Percentiles rank a stretch among this genome's conserved stretches.
These are phyloP conservation scores for Starmerella stigmatis DNA, from an alignment of 805 yeast species.

Conservation along the genomic window DNA sequence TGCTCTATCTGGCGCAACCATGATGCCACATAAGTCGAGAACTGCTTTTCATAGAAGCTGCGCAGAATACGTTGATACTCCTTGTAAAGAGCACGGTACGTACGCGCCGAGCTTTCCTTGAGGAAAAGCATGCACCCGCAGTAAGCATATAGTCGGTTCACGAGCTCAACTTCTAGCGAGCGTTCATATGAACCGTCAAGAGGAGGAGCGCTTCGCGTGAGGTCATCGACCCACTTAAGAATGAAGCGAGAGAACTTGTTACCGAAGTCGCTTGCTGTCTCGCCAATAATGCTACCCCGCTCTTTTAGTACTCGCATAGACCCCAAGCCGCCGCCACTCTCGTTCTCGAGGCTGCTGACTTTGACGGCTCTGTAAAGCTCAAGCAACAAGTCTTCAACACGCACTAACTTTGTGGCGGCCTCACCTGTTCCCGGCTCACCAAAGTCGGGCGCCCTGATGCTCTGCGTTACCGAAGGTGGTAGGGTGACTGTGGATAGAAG, in stretches of 20 bases:
- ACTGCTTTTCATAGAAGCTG: slow-evolving; percentile 27
- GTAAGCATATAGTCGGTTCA: slow-evolving; percentile 30
- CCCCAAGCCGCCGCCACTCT: slow-evolving; percentile 29
- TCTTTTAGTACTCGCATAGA: slow-evolving; percentile 61
- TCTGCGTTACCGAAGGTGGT: slow-evolving; percentile 43
- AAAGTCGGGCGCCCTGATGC: slow-evolving; percentile 40
- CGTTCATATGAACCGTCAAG: slow-evolving; percentile 22
- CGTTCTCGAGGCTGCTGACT: slow-evolving; percentile 27
- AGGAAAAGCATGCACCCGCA: slow-evolving; percentile 47
- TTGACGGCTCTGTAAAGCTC: slow-evolving; percentile 56
- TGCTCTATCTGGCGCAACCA: background rate
- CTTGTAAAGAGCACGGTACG: slow-evolving; percentile 38
- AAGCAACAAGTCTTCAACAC: slow-evolving; percentile 45
- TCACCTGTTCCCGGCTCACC: slow-evolving; percentile 24
- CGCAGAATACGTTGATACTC: slow-evolving; percentile 34
- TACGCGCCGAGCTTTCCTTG: slow-evolving; percentile 43
- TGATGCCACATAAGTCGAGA: background rate
- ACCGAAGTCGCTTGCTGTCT: slow-evolving; percentile 34
- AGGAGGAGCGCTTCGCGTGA: slow-evolving; percentile 11
- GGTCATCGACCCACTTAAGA: background rate
- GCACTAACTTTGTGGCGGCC: slow-evolving; percentile 36
- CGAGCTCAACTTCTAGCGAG: slow-evolving; percentile 21
- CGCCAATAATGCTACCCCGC: slow-evolving; percentile 50
- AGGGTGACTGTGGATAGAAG: slow-evolving; percentile 61
- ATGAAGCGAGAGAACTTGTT: slow-evolving; percentile 30